Conservation (phyloP, 176 grass and related monocot species). For the Oryza coarctata region DNA sequence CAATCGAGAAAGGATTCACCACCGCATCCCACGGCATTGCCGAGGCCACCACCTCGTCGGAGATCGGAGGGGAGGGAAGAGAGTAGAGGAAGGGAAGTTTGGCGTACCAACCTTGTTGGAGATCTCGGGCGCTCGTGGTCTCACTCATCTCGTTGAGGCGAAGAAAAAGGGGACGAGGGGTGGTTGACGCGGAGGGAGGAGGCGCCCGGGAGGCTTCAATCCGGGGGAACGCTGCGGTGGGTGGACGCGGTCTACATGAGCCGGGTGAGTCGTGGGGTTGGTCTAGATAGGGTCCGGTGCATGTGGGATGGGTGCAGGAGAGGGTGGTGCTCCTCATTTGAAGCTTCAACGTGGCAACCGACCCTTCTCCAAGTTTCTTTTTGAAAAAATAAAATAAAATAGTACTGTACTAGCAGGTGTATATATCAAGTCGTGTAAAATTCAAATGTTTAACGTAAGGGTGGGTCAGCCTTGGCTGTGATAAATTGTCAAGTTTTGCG, state of each 20-base stretch:
- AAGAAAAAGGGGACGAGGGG: constrained; percentile 33
- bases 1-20: neutral
- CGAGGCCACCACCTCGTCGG: neutral
- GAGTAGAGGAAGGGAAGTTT: neutral
- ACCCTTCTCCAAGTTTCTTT: neutral
- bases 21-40: neutral
- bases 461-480: no score
- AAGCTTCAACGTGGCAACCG: constrained; percentile 45
- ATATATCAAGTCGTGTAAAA: no score
- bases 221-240: neutral
- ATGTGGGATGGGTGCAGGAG: neutral
- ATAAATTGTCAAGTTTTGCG: no score
- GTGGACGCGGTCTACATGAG: constrained; percentile 7
- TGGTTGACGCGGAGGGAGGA: neutral
- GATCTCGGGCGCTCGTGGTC: constrained; percentile 19
- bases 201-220: neutral
- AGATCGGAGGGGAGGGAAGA: neutral
- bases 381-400: no score
- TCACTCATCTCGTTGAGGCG: constrained; percentile 1
- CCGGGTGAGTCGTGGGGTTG: neutral
- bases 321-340: neutral
- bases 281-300: neutral
- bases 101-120: constrained; percentile 23
- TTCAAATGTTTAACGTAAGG: no score
- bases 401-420: no score